Percentiles rank a stretch among this genome's conserved stretches.
Conservation (phyloP, 2,329 filamentous ascomycete genomes). For the Talaromyces sp. region DNA sequence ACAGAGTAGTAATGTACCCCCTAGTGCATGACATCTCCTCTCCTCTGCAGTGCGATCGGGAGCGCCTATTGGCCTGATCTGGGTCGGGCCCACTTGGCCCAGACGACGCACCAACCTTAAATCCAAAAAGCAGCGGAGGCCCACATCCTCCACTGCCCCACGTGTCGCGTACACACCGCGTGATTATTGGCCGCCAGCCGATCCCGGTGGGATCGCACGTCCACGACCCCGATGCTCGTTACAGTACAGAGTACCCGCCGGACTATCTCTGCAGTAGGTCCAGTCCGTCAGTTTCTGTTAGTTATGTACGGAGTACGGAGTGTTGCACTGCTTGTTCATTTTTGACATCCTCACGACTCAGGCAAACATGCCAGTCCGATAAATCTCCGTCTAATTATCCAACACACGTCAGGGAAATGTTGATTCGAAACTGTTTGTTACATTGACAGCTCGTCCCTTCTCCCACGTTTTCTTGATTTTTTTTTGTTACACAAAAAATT, state of each 20-base stretch:
- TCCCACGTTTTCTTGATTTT: too few relatives aligned
- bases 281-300: not conserved
- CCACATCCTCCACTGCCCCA: not conserved
- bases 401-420: not conserved
- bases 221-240: too few relatives aligned
- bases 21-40: too few relatives aligned
- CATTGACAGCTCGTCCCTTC: too few relatives aligned
- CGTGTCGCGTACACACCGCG: not conserved
- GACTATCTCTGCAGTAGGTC: too few relatives aligned
- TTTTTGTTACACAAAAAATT: too few relatives aligned
- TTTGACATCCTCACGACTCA: not conserved
- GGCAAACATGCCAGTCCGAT: not conserved
- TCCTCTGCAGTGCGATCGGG: not conserved
- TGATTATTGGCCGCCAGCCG: not conserved
- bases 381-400: not conserved
- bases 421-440: too few relatives aligned
- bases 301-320: not conserved
- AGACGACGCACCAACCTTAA: not conserved
- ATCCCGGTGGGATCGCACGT: not conserved
- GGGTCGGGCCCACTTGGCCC: not conserved
- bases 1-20: too few relatives aligned
- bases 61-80: not conserved
- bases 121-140: not conserved
- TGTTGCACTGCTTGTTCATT: too few relatives aligned
- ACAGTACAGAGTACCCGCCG: too few relatives aligned